Evolutionary conservation across 441 rosid genomes (phyloP), one percentile per base, ranked within the genome.

Genomic region (Croton setiger): DNA sequence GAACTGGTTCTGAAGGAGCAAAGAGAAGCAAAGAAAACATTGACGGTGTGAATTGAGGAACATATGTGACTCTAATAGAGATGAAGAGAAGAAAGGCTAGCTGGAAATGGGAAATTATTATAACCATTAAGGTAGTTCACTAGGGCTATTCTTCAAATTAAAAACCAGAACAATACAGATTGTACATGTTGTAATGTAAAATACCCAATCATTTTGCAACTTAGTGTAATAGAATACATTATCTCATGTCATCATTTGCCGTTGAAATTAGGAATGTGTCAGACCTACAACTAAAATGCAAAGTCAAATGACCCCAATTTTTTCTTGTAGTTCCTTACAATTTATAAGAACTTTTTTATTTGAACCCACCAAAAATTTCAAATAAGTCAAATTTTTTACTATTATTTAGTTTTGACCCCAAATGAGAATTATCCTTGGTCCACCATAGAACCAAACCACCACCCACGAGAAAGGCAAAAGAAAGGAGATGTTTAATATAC

Each of bases 401-500:
- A 0, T 27, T 27, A 27, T 27, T 27, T 27, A 27, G 31, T 27
- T 27, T 27, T 27, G 31, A 27, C 31, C 31, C 31, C 31, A 27
- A 27, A 27, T 27, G 31, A 27, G 2, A 27, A 27, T 27, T 27
- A 27, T 27, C 31, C 31, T 27, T 27, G 31, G 31, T 27, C 31
- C 31, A 1, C 31, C 21, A 17, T 4, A 49, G 20, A 5, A 2
- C 5, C 9, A 44, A 1, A 11, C 15, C 15, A 44, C 15, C 17
- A 64, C 31, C 31, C 31, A 63, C n/a, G 20, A 14, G 8, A 35
- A 59, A 10, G 9, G 44, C 2, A 14, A 8, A 23, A 21, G 35
- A 39, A 10, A 20, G 3, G 60, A 13, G 7, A 18, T 36, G 7
- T 27, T 27, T 27, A 36, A 45, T 59, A 56, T 76, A 93, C 98